These are phyloP conservation scores for Aspergillus cavernicola DNA, from an alignment of 495 filamentous ascomycete species.

Conservation along the genomic window DNA sequence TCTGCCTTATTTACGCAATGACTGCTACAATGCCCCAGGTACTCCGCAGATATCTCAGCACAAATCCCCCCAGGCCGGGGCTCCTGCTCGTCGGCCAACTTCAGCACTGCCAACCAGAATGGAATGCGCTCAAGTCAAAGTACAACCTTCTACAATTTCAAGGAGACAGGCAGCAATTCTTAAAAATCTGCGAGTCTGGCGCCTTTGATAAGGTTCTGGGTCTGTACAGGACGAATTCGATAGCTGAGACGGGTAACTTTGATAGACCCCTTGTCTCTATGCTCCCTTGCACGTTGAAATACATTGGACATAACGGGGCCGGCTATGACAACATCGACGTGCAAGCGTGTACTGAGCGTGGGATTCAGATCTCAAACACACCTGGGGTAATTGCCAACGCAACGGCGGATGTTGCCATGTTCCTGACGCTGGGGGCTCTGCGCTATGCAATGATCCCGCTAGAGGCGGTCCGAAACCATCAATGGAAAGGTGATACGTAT, in stretches of 20 bases:
- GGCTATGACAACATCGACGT: constrained; percentile 67
- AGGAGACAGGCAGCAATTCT: neutral
- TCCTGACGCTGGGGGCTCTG: constrained; percentile 61
- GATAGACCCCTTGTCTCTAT: too few species aligned
- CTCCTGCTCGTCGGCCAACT: neutral
- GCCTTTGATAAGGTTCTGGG: neutral
- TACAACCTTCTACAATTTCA: neutral
- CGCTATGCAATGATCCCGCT: constrained; percentile 52
- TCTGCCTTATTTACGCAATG: too few species aligned
- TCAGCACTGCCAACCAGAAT: neutral
- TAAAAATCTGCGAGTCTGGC: neutral
- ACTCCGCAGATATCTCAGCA: neutral
- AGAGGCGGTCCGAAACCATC: constrained; percentile 41
- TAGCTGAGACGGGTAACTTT: too few species aligned
- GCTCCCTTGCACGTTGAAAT: too few species aligned
- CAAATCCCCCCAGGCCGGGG: neutral
- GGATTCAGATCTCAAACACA: constrained; percentile 61
- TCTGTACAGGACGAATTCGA: too few species aligned
- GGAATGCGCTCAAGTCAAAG: neutral
- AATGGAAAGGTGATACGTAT: constrained; percentile 40
- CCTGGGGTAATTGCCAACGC: constrained; percentile 46
- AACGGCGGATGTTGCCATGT: constrained; percentile 63
- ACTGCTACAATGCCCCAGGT: neutral
- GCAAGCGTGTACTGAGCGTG: constrained; percentile 49
- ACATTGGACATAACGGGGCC: too few species aligned